Evolutionary conservation across 1,139 yeast species (phyloP), one percentile per base, ranked within the genome.

Genomic region (Hanseniaspora sp.): DNA sequence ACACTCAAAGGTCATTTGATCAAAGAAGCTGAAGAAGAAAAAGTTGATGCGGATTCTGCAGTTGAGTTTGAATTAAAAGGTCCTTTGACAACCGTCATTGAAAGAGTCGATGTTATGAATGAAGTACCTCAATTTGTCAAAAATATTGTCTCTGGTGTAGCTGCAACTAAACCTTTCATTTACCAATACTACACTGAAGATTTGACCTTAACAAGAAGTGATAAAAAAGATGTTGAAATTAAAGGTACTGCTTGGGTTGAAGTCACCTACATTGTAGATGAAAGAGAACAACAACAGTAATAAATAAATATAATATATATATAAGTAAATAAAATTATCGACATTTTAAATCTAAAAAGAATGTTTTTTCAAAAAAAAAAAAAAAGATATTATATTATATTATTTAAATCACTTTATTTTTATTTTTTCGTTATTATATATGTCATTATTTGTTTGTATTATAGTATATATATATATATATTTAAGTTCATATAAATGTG

Each of bases 51-150:
- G 1, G 40, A 57, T 37, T 80, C 75, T 43, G 65, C 65, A 15
- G 76, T 82, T 38, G 66, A 64, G 43, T 45, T 34, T 35, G 47
- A 54, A 39, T n/a, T 48, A 11, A 43, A 43, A 33, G 53, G 53
- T 38, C 33, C 40, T 0, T 40, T 48, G n/a, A 30, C 49, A 1
- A 70, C 75, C 52, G 71, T 86, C 61, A 81, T 86, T 54, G 96
- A 87, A 71, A 80, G 97, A 65, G 90, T 92, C 56, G 98, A 92
- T 70, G 97, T 92, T 58, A 88, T 92, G 96, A 88, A 92, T 45
- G 98, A 92, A 72, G 83, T 92, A 58, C 98, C 98, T 46, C 83
- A 79, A 61, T 88, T 92, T 70, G 95, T 92, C 60, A 92, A 92
- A 71, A 85, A 83, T 63, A 86, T 92, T 58, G 97, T 87, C 45